Conservation (phyloP, 2,329 filamentous ascomycete genomes). For the Talaromyces atroroseus region DNA sequence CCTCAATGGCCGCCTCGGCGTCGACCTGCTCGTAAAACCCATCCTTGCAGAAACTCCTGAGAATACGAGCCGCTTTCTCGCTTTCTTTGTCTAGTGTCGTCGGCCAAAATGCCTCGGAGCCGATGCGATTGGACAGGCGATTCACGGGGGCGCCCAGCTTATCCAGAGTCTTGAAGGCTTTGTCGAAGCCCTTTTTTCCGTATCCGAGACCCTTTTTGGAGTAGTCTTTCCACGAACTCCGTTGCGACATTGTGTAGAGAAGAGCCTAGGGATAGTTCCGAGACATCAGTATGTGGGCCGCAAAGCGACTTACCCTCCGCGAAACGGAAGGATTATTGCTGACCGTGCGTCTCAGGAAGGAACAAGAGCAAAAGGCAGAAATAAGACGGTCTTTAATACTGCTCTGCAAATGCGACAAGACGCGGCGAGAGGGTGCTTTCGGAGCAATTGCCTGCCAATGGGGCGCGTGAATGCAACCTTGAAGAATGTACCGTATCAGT, state of each 20-base stretch:
- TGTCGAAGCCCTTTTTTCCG: conserved; percentile 65
- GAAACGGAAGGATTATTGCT: background rate
- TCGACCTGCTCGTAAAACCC: conserved; percentile 52
- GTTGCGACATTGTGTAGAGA: conserved; percentile 36
- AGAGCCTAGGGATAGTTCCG: background rate
- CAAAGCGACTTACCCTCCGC: conserved; percentile 6
- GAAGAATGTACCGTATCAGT: conserved; percentile 10
- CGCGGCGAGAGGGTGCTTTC: background rate
- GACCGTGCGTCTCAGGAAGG: background rate
- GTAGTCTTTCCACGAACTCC: conserved; percentile 48
- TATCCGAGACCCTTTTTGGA: conserved; percentile 33
- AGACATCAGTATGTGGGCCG: conserved; percentile 9
- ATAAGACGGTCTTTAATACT: background rate
- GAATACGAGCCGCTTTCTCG: conserved; percentile 83
- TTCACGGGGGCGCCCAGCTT: conserved; percentile 74
- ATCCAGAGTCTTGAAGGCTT: conserved; percentile 62
- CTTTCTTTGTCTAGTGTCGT: conserved; percentile 80
- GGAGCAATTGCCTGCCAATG: background rate
- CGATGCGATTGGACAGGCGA: conserved; percentile 72
- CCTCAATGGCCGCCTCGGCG: conserved; percentile 30
- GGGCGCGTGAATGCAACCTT: conserved; percentile 7
- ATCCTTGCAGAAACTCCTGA: conserved; percentile 84
- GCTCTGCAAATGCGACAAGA: background rate
- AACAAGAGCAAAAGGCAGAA: background rate
- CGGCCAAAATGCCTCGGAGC: conserved; percentile 78